phyloP scores from a whole-genome alignment of 306 rosid genomes.

The Neltuma alba region DNA sequence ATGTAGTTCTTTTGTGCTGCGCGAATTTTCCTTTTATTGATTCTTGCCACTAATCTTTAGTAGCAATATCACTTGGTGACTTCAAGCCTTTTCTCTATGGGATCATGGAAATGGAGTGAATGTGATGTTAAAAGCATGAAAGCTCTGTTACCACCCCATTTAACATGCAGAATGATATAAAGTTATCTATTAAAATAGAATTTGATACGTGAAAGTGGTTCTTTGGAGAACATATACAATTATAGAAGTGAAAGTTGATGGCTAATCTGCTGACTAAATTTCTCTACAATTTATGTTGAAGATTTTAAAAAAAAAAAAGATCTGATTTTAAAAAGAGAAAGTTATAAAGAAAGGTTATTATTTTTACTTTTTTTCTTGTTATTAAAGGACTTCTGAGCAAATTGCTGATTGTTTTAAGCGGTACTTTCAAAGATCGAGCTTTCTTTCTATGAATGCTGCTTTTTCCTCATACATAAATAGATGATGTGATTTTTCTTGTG shows the following conservation, averaged over 20 bases:
- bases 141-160: not conserved
- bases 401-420: not conserved
- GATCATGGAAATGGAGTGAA: not conserved
- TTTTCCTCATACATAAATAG: not conserved
- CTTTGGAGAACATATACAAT: not conserved
- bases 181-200: not conserved
- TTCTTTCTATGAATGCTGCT: not conserved
- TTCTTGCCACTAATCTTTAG: not conserved
- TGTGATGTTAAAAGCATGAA: conserved; percentile 7
- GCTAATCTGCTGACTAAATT: not conserved
- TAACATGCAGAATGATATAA: conserved; percentile 1
- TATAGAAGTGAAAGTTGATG: conserved; percentile 4
- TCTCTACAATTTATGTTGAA: not conserved
- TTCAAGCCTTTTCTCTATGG: not conserved
- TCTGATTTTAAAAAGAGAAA: not conserved
- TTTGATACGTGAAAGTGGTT: not conserved
- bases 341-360: not conserved
- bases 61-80: conserved; percentile 6
- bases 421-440: conserved; percentile 6
- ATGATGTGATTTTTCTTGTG: conserved; percentile 8
- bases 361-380: not conserved
- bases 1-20: conserved; percentile 15
- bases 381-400: not conserved
- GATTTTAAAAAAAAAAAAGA: not conserved
- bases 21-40: not conserved